Percentiles rank a stretch among this genome's conserved stretches.
phyloP scores from a whole-genome alignment of 208 protist genomes.

The Phytomonas francai region DNA sequence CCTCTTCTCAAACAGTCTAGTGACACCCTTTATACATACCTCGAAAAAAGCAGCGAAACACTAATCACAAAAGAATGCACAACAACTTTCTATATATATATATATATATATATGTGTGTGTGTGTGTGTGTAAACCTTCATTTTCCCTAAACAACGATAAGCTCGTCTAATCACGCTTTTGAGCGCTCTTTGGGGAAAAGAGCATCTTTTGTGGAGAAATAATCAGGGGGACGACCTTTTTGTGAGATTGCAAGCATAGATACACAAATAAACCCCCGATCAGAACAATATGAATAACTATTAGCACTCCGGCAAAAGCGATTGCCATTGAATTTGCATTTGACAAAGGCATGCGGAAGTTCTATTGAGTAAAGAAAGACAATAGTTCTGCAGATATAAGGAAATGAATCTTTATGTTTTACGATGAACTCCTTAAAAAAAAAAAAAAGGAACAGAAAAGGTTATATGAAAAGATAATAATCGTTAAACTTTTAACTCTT shows the following conservation, averaged over 20 bases:
- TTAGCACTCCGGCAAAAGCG: constrained; percentile 15
- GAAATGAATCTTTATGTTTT: too few relatives aligned
- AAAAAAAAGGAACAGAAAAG: background rate
- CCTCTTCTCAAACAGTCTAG: too few relatives aligned
- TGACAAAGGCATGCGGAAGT: constrained; percentile 9
- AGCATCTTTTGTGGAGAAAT: constrained; percentile 14
- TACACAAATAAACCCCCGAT: constrained; percentile 18
- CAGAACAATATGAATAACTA: constrained; percentile 20
- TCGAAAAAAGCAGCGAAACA: too few relatives aligned
- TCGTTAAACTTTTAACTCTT: too few relatives aligned
- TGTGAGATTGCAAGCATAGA: constrained; percentile 20
- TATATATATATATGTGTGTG: constrained; percentile 2
- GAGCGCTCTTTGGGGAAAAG: background rate
- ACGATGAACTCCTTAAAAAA: too few relatives aligned
- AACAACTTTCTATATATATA: too few relatives aligned
- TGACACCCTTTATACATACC: too few relatives aligned
- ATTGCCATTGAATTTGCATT: constrained; percentile 13
- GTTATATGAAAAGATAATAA: background rate
- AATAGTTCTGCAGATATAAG: background rate
- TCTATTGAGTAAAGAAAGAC: background rate
- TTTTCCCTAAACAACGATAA: background rate
- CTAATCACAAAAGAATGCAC: too few relatives aligned
- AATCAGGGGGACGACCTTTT: background rate
- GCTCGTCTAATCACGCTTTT: constrained; percentile 2
- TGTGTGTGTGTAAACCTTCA: constrained; percentile 92